phyloP scores from a whole-genome alignment of 257 asterid genomes.

The Przewalskia tangutica region DNA sequence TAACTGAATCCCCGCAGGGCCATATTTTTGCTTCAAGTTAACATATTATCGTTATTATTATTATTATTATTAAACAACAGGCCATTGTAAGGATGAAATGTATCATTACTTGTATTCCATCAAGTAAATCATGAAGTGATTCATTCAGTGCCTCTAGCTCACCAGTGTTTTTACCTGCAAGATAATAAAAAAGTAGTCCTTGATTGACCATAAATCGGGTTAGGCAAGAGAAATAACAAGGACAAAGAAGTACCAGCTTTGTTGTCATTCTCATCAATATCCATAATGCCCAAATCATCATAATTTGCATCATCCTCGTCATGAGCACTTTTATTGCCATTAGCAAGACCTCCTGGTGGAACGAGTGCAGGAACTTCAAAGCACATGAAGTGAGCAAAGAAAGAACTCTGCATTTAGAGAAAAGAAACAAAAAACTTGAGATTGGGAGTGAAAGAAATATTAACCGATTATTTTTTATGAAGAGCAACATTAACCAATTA shows the following conservation, averaged over 20 bases:
- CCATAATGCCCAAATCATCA: constrained; percentile 72
- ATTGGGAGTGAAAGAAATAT: not conserved
- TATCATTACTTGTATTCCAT: constrained; percentile 75
- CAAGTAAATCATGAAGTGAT: constrained; percentile 87
- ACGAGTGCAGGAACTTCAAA: constrained; percentile 80
- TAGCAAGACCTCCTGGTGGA: constrained; percentile 51
- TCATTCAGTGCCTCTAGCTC: constrained; percentile 77
- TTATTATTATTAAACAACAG: not conserved
- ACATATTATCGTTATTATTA: not conserved
- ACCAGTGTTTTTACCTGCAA: constrained; percentile 41
- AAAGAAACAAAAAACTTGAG: not conserved
- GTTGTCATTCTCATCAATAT: constrained; percentile 37
- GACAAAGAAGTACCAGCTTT: constrained; percentile 33
- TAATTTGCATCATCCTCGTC: constrained; percentile 31
- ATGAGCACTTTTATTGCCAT: constrained; percentile 40
- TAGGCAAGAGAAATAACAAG: not conserved
- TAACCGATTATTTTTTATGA: not conserved
- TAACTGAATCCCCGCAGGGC: not conserved
- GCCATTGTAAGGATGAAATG: not conserved
- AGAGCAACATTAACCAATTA: not conserved
- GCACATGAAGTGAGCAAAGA: constrained; percentile 96
- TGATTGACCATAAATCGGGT: not conserved
- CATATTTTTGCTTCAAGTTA: not conserved
- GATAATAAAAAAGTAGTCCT: constrained; percentile 5
- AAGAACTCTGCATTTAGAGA: constrained; percentile 64